Evolutionary conservation across 176 grass and related monocot species (phyloP).

Genomic region (Hyparrhenia diplandra): DNA sequence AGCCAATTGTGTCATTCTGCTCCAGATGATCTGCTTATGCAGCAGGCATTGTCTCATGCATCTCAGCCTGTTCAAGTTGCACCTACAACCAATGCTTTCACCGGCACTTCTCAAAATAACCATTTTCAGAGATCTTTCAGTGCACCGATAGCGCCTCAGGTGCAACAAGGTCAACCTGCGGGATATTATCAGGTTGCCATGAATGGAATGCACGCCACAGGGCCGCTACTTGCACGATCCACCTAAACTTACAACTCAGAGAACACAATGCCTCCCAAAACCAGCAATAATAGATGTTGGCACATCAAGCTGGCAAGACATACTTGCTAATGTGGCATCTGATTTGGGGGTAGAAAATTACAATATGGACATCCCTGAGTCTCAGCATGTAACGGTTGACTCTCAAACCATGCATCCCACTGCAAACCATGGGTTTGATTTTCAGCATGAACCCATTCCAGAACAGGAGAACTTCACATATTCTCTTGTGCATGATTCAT

Average conservation of each 20-base stretch:
- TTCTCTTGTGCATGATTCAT: conserved; percentile 15
- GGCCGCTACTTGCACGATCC: conserved; percentile 22
- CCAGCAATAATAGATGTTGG: conserved; percentile 41
- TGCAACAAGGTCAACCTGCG: conserved; percentile 27
- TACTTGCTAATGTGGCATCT: conserved; percentile 68
- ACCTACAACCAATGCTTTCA: conserved; percentile 13
- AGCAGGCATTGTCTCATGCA: conserved; percentile 21
- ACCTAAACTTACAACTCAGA: conserved; percentile 18
- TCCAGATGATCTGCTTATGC: conserved; percentile 28
- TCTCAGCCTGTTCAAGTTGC: conserved; percentile 33
- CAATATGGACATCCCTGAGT: not conserved
- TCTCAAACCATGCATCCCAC: conserved; percentile 17
- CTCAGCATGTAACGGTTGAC: conserved; percentile 17
- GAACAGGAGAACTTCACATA: not conserved
- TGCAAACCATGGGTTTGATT: not conserved
- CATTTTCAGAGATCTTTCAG: conserved; percentile 49
- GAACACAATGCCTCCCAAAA: conserved; percentile 17
- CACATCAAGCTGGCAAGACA: conserved; percentile 78
- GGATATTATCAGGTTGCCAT: conserved; percentile 10
- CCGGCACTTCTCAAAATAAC: conserved; percentile 26
- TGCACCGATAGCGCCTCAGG: conserved; percentile 31
- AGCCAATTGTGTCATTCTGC: conserved; percentile 13
- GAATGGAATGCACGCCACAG: conserved; percentile 21
- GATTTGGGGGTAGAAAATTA: conserved; percentile 53
- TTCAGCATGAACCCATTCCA: conserved; percentile 13